Evolutionary conservation across 176 grass and related monocot genomes (phyloP).

Genomic region (Musa schizocarpa): DNA sequence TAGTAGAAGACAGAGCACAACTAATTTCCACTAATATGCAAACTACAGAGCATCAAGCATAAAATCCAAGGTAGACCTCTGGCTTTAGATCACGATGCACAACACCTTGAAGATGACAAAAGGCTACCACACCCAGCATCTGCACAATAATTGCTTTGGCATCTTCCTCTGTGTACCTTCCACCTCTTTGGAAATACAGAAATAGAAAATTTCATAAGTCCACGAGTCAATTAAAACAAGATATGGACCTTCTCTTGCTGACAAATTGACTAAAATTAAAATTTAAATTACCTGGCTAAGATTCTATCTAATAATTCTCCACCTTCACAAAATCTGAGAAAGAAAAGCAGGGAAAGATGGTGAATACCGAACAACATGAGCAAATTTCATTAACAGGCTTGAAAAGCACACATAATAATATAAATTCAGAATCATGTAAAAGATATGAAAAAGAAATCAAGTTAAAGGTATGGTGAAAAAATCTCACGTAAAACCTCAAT

Average conservation of each 20-base stretch:
- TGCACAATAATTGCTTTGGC: slow-evolving; percentile 7
- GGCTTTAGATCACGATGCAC: slow-evolving; percentile 17
- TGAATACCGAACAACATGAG: background rate
- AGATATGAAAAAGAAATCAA: background rate
- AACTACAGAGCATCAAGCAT: background rate
- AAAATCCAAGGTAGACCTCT: slow-evolving; percentile 1
- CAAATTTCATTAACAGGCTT: background rate
- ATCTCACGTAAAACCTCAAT: too few species aligned
- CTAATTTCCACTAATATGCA: background rate
- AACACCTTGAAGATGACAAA: slow-evolving; percentile 18
- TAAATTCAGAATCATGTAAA: background rate
- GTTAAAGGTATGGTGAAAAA: too few species aligned
- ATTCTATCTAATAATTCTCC: slow-evolving; percentile 17
- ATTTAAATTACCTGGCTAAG: slow-evolving; percentile 4
- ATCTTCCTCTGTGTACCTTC: slow-evolving; percentile 9
- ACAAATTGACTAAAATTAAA: slow-evolving; percentile 1
- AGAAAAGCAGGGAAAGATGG: background rate
- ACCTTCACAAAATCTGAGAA: slow-evolving; percentile 15
- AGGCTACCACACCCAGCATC: background rate
- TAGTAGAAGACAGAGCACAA: background rate
- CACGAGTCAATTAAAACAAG: background rate
- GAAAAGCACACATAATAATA: background rate
- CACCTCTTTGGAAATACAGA: slow-evolving; percentile 1
- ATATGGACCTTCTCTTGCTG: background rate
- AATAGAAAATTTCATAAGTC: background rate